Evolutionary conservation across 176 grass and related monocot species (phyloP), one percentile per base, ranked within the genome.

Genomic region (Ampelocalamus luodianensis): DNA sequence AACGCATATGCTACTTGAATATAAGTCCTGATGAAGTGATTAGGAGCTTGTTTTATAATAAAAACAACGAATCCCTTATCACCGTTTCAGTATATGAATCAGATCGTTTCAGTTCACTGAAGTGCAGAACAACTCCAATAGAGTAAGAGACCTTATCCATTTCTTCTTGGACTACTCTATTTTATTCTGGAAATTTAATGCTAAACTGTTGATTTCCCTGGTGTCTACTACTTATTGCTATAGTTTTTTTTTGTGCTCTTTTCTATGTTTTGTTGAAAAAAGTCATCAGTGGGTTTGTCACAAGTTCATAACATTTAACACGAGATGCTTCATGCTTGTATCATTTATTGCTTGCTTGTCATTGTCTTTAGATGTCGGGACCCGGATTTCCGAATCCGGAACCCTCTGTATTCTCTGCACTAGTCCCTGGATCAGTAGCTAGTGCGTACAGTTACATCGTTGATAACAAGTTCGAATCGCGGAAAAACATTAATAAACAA

Each of bases 1-100:
- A 90, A 71, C 87, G 74, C n/a, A 92, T 94, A 77, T 94, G 93
- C 90, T 89, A 92, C 79, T 88, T 94, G 93, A 94, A 94, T 89
- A 88, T 92, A 88, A 88, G 93, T 55, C 87, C 87, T 1, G 90
- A 90, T 88, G 87, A 94, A 81, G 93, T 94, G 79, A 94, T 94
- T 69, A 88, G 90, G 82, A 94, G 90, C 72, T 77, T 92, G 83
- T 94, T 94, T 85, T 92, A 94, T 54, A 94, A 94, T 64, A 90
- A 92, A 74, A 92, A 94, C 76, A 90, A 92, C 0, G 87, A 92
- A 29, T 92, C 92, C 22, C 85, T 92, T 77, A 92, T 94, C 77
- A 92, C 92, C 0, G 87, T 94, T 77, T 92, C 92, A 70, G 87
- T 92, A 76, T 92, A 94, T 72, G 92, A 89, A 88, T 94, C 90